Percentiles rank a stretch among this genome's conserved stretches.
Evolutionary conservation across 1,139 yeast genomes (phyloP).

Genomic region (Suhomyces chickasaworum): DNA sequence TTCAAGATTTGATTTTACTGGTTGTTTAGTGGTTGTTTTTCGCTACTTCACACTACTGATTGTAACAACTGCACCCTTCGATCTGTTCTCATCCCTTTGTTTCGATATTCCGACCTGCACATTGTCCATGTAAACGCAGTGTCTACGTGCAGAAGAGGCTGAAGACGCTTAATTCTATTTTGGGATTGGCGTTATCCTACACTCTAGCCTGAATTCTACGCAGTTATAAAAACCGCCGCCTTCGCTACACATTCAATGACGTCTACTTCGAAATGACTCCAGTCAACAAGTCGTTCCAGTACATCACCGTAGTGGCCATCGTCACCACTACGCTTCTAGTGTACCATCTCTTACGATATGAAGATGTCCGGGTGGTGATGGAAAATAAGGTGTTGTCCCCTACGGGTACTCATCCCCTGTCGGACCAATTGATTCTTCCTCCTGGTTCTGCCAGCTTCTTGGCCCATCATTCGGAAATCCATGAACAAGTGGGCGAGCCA

Average conservation of each 20-base stretch:
- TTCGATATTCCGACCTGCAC: no score
- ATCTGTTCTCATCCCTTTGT: no score
- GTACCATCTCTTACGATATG: slow-evolving; percentile 9
- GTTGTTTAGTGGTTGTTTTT: no score
- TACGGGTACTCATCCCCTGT: background rate
- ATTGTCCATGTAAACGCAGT: no score
- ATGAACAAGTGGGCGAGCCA: background rate
- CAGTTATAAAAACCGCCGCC: background rate
- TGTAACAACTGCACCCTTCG: no score
- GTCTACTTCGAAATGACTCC: background rate
- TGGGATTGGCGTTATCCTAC: no score
- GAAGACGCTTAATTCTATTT: background rate
- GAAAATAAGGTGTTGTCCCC: background rate
- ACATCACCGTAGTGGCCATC: slow-evolving; percentile 8
- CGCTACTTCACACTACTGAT: no score
- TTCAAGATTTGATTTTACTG: no score
- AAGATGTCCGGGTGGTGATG: slow-evolving; percentile 3
- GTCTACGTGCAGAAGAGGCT: background rate
- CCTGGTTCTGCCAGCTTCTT: slow-evolving; percentile 2
- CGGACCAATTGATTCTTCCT: slow-evolving; percentile 6
- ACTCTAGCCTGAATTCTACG: background rate
- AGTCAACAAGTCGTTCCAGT: slow-evolving; percentile 6
- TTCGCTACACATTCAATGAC: no score
- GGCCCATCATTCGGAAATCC: slow-evolving; percentile 4
- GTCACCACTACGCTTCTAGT: slow-evolving; percentile 9